These are phyloP conservation scores for Caloboletus firmus DNA, from an alignment of 1,284 basidiomycete genomes.

Conservation along the genomic window DNA sequence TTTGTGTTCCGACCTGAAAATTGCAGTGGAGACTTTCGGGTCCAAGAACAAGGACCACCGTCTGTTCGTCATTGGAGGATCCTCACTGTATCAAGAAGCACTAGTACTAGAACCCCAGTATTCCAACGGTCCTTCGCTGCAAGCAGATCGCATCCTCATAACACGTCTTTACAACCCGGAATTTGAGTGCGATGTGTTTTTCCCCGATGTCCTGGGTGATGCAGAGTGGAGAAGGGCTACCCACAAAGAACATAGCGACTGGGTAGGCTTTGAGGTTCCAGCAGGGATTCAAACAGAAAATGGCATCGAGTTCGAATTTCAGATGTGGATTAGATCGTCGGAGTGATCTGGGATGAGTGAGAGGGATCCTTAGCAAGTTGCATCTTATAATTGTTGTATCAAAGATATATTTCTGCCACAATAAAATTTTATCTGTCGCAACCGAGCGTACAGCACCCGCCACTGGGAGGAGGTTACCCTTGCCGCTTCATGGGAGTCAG, in stretches of 20 bases:
- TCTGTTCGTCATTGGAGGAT: slow-evolving; percentile 88
- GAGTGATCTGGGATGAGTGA: neutral
- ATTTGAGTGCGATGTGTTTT: slow-evolving; percentile 86
- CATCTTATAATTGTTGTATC: slow-evolving; percentile 5
- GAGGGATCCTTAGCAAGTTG: neutral
- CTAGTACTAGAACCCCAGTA: slow-evolving; percentile 43
- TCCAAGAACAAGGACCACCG: slow-evolving; percentile 41
- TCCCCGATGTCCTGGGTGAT: slow-evolving; percentile 66
- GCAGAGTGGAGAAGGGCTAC: slow-evolving; percentile 57
- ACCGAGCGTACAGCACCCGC: neutral
- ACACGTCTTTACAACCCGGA: slow-evolving; percentile 79
- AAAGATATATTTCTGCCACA: neutral
- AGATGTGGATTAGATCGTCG: slow-evolving; percentile 75
- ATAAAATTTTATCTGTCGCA: neutral
- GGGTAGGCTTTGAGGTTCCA: slow-evolving; percentile 78
- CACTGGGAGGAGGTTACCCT: slow-evolving; percentile 40
- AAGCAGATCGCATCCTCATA: slow-evolving; percentile 78
- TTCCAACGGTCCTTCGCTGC: slow-evolving; percentile 37
- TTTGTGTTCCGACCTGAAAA: slow-evolving; percentile 19
- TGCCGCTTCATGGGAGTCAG: slow-evolving; percentile 52
- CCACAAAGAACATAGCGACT: slow-evolving; percentile 65
- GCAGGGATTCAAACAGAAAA: slow-evolving; percentile 78
- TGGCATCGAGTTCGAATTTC: slow-evolving; percentile 81
- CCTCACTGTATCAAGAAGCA: slow-evolving; percentile 77
- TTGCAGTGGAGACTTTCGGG: slow-evolving; percentile 23